phyloP scores from a whole-genome alignment of 352 stramenopile genomes.

The Globisporangium ultimum region DNA sequence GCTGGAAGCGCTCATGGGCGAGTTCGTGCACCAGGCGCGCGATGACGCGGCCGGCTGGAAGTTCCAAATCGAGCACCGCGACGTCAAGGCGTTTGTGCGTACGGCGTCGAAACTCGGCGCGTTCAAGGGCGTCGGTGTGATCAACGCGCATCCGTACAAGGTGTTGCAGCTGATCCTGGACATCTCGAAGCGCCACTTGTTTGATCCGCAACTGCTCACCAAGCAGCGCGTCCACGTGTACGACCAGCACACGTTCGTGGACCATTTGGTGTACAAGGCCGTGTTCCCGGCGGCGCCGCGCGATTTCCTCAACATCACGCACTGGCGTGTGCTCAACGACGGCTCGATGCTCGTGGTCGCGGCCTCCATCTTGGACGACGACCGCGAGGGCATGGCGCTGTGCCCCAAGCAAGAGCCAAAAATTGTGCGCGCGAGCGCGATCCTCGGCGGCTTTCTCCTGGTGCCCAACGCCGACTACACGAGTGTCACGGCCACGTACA shows the following conservation, averaged over 20 bases:
- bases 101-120: constrained; percentile 34
- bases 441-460: constrained; percentile 67
- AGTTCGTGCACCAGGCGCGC: constrained; percentile 51
- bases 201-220: constrained; percentile 55
- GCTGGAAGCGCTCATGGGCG: constrained; percentile 51
- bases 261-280: constrained; percentile 67
- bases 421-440: constrained; percentile 42
- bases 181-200: constrained; percentile 35
- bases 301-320: constrained; percentile 68
- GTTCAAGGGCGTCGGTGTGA: constrained; percentile 58
- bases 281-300: constrained; percentile 51
- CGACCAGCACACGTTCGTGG: constrained; percentile 68
- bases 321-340: constrained; percentile 67
- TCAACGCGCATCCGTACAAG: constrained; percentile 43
- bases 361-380: constrained; percentile 20
- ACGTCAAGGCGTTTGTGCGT: constrained; percentile 55
- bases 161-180: constrained; percentile 63
- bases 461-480: constrained; percentile 57
- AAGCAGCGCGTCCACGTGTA: constrained; percentile 52
- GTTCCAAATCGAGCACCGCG: constrained; percentile 51
- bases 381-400: constrained; percentile 26
- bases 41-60: constrained; percentile 58
- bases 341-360: constrained; percentile 53
- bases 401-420: constrained; percentile 39
- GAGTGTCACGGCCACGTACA: constrained; percentile 51